Evolutionary conservation across 371 early-diverging fungal genomes (phyloP), one percentile per base, ranked within the genome.

Genomic region (Apophysomyces elegans): DNA sequence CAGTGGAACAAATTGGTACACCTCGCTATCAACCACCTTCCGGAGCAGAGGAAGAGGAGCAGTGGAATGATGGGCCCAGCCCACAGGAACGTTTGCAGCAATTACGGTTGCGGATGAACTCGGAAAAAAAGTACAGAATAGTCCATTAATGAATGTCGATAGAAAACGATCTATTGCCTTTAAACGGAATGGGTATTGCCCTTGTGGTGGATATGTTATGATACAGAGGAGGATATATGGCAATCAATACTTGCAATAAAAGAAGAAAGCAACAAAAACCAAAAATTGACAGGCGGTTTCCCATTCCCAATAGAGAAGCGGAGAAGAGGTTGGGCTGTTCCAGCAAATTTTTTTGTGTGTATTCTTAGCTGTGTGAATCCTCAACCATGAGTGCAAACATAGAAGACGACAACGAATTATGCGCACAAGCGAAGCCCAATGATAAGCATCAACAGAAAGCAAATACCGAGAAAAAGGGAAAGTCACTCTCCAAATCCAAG

Each of bases 1-100:
- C 71, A 0, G 73, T 80, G 1, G 83, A 83, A 44, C 80, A 83
- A 70, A 73, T 83, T 2, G 83, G 80, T 9, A 64, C 74, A 13
- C 83, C 83, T 36, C 2, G 8, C 38, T 64, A 36, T 64, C 7
- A 38, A 50, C 18, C 41, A 13, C 32, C 32, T 26, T 26, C 32
- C 32, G 32, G 56, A 14, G 47, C n/a, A 46, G 36, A 37, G 4
- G 44, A 57, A 2, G n/a, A 62, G 7, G 71, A 60, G 16, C 26
- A 56, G 21, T 78, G 81, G 81, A 80, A 80, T 47, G 12, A 71
- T 16, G 77, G 75, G 1, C 70, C 68, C 5, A 32, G 12, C 5
- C 73, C 82, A 18, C 26, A 32, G 5, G 66, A 65, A 37, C 68
- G 82, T 32, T 58, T 78, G 9, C 46, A 45, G 16, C n/a, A 13